Evolutionary conservation across 106 monocot species (phyloP).

Genomic region (Acorus gramineus): DNA sequence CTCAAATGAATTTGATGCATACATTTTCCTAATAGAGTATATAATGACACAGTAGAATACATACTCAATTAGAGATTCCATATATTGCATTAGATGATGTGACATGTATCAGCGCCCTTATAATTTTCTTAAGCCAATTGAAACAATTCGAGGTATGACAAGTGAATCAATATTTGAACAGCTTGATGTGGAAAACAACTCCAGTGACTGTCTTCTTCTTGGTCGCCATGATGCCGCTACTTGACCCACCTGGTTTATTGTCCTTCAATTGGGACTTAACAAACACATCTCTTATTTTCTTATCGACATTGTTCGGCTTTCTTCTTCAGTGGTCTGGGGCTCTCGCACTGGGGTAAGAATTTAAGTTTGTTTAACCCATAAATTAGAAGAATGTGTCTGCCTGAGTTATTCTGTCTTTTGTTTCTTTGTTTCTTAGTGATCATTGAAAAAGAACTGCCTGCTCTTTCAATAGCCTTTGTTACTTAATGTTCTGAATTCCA

Average conservation of each 20-base stretch:
- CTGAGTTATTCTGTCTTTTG: background rate
- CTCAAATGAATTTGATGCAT: no score
- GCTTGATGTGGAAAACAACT: constrained; percentile 97
- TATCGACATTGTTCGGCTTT: constrained; percentile 87
- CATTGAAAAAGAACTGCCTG: no score
- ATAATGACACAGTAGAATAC: no score
- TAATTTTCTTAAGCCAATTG: no score
- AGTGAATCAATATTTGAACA: constrained; percentile 17
- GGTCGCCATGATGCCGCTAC: constrained; percentile 83
- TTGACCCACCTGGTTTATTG: constrained; percentile 78
- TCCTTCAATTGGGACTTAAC: constrained; percentile 62
- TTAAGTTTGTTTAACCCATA: background rate
- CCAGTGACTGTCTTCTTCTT: constrained; percentile 87
- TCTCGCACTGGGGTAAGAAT: constrained; percentile 78
- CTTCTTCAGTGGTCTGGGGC: constrained; percentile 96
- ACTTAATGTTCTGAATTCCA: no score
- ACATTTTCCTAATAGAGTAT: no score
- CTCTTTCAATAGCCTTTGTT: no score
- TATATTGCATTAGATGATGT: no score
- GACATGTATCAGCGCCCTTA: no score
- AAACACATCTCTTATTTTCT: constrained; percentile 41
- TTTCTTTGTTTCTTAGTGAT: background rate
- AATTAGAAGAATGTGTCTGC: no score
- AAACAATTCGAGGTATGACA: no score
- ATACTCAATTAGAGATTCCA: no score